These are phyloP conservation scores for Chaetomium sp. DNA, from an alignment of 2,329 filamentous ascomycete species.

Conservation along the genomic window DNA sequence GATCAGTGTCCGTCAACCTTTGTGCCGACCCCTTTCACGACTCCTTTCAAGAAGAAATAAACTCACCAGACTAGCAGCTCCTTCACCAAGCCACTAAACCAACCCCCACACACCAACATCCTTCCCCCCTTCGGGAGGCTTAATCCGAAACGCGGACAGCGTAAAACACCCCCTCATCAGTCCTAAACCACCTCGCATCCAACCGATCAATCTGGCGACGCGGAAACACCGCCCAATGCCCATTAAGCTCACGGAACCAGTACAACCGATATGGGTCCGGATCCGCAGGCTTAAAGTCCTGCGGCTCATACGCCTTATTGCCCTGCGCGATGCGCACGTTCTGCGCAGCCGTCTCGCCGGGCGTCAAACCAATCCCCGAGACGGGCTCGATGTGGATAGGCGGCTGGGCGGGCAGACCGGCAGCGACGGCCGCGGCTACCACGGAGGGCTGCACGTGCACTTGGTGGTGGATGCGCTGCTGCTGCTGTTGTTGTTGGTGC, in stretches of 20 bases:
- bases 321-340: conserved; percentile 43
- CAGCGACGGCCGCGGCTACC: too few species aligned
- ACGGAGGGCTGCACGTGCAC: too few species aligned
- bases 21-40: too few species aligned
- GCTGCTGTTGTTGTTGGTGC: too few species aligned
- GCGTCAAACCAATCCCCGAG: conserved; percentile 46
- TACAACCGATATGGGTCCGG: conserved; percentile 55
- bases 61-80: too few species aligned
- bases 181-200: conserved; percentile 52
- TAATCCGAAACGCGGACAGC: conserved; percentile 39
- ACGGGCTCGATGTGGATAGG: conserved; percentile 39
- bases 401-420: conserved; percentile 17
- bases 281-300: conserved; percentile 58
- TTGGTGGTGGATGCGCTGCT: too few species aligned
- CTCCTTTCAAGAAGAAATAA: too few species aligned
- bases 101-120: neutral
- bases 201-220: conserved; percentile 55
- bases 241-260: conserved; percentile 54
- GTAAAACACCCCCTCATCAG: conserved; percentile 53
- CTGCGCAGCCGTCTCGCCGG: conserved; percentile 40
- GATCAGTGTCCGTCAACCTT: too few species aligned
- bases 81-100: neutral
- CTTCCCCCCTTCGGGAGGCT: neutral
- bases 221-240: conserved; percentile 53
- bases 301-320: conserved; percentile 48